Evolutionary conservation across 1,284 basidiomycete species (phyloP), one percentile per base, ranked within the genome.

Genomic region (Sutorius eximius): DNA sequence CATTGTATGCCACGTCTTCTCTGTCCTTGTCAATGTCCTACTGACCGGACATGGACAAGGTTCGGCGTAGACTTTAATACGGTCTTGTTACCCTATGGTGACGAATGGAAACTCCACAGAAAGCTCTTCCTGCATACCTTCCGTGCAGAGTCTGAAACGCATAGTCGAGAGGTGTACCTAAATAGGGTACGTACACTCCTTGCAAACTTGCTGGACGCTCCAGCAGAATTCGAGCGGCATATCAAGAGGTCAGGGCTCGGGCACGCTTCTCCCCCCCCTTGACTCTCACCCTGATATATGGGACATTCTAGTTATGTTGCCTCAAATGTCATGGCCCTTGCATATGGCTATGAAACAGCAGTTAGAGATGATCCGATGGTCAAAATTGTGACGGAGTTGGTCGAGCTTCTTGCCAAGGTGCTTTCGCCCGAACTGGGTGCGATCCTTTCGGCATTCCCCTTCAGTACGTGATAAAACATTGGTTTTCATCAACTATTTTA

Each of bases 61-160:
- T 70, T 53, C 38, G 57, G 64, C 20, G 43, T 65, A 48, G 52
- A 55, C n/a, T 65, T 65, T 7, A 70, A 52, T 40, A 64, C 67
- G 9, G 67, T 59, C 46, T 55, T 62, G 45, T 36, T 66, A 16
- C 68, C 60, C 12, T 69, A 70, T 33, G 53, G 56, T 33, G 56
- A 65, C 29, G 55, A 56, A 37, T 67, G 60, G 56, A 57, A 52
- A 44, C 57, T 63, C 5, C 65, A 70, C 36, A 51, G 66, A 30
- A 70, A 63, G 45, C 43, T 69, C 33, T 65, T 67, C 41, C 62
- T 61, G n/a, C 62, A 61, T 12, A 60, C 62, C n/a, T 50, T 67
- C 11, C 59, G 52, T 13, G 20, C 49, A 7, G 64, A 67, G 13
- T 53, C 64, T 11, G 62, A 56, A 45, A 20, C 32, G 9, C 53